phyloP scores from a whole-genome alignment of 768 basidiomycete species.

The Boletus rufocinnamomeus region DNA sequence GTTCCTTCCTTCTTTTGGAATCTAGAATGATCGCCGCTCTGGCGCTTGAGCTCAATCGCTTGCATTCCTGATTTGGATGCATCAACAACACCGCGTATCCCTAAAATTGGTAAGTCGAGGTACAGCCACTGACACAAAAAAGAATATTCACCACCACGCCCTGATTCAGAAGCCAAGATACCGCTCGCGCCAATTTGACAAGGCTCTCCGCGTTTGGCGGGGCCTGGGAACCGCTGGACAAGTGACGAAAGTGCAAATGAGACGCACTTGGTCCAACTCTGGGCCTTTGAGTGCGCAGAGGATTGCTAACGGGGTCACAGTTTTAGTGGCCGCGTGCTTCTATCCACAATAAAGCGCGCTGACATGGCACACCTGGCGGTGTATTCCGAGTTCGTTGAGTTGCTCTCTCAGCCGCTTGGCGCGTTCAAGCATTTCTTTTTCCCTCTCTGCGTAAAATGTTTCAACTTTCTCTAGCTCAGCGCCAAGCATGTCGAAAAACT shows the following conservation, averaged over 20 bases:
- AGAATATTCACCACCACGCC: slow-evolving; percentile 14
- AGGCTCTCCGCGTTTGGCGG: neutral
- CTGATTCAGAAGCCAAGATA: slow-evolving; percentile 21
- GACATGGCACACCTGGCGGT: slow-evolving; percentile 60
- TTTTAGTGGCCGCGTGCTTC: neutral
- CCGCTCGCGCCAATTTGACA: neutral
- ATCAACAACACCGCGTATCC: neutral
- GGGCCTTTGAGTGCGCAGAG: slow-evolving; percentile 1
- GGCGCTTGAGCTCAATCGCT: neutral
- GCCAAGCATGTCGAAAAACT: slow-evolving; percentile 78
- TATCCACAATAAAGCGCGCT: slow-evolving; percentile 16
- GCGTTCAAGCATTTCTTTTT: slow-evolving; percentile 56
- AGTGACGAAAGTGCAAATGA: slow-evolving; percentile 5
- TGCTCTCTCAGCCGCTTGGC: slow-evolving; percentile 59
- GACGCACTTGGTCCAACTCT: slow-evolving; percentile 13
- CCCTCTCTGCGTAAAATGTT: slow-evolving; percentile 73
- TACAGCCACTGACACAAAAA: neutral
- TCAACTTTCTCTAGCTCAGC: slow-evolving; percentile 83
- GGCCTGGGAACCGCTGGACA: neutral
- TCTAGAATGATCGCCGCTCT: neutral
- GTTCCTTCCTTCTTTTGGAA: neutral
- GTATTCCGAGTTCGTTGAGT: slow-evolving; percentile 70
- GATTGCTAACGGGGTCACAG: slow-evolving; percentile 13
- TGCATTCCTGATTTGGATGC: neutral
- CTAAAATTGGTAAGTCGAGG: neutral